Evolutionary conservation across 306 rosid genomes (phyloP).

Genomic region (Lagenaria siceraria): DNA sequence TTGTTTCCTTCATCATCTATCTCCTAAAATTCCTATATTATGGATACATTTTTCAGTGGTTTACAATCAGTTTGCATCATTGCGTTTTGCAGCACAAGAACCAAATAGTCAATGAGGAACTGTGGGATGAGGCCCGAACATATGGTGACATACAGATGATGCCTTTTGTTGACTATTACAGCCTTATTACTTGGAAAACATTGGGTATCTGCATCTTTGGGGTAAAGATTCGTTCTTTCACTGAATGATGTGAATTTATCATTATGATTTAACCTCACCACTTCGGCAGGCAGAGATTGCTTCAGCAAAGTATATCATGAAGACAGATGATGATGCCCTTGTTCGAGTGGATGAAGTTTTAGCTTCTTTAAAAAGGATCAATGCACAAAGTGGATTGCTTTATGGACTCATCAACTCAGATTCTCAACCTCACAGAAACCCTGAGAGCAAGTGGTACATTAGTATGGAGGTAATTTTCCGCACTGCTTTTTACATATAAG

Average conservation of each 20-base stretch:
- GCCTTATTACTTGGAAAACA: conserved; percentile 95
- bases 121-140: conserved; percentile 88
- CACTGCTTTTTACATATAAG: not conserved
- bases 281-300: conserved; percentile 81
- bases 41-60: not conserved
- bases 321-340: conserved; percentile 97
- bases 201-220: conserved; percentile 91
- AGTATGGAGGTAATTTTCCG: conserved; percentile 54
- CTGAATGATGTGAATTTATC: conserved; percentile 10
- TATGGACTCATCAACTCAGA: conserved; percentile 88
- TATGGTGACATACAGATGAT: conserved; percentile 89
- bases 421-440: conserved; percentile 72
- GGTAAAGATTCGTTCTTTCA: conserved; percentile 41
- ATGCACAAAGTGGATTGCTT: conserved; percentile 47
- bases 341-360: conserved; percentile 87
- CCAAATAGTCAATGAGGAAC: conserved; percentile 82
- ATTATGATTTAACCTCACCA: conserved; percentile 8
- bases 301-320: conserved; percentile 89
- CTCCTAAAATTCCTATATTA: not conserved
- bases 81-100: conserved; percentile 68
- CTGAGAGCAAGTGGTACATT: conserved; percentile 95
- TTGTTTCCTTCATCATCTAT: not conserved
- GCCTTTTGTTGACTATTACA: conserved; percentile 97
- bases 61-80: conserved; percentile 18
- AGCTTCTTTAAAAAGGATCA: conserved; percentile 48